phyloP scores from a whole-genome alignment of 2,329 filamentous ascomycete species.

The Ceratocystis eucalypticola region DNA sequence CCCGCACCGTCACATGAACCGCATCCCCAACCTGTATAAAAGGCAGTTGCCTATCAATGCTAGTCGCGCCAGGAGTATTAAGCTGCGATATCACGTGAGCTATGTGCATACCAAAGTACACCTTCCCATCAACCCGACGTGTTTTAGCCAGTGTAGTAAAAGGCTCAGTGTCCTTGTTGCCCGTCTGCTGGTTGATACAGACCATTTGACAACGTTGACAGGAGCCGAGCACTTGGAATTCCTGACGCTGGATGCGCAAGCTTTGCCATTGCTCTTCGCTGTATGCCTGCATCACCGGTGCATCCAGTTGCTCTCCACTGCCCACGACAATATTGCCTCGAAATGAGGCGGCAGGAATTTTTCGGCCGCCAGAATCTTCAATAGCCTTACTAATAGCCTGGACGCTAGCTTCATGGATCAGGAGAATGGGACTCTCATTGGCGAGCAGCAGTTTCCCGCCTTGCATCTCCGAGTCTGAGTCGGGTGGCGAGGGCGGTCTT shows the following conservation, averaged over 20 bases:
- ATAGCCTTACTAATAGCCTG: conserved; percentile 45
- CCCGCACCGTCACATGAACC: conserved; percentile 3
- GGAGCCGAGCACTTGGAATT: conserved; percentile 61
- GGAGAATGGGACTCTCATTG: conserved; percentile 87
- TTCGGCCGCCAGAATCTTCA: background rate
- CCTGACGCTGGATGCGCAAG: conserved; percentile 50
- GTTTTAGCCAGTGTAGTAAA: conserved; percentile 82
- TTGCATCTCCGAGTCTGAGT: conserved; percentile 40
- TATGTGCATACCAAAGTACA: conserved; percentile 82
- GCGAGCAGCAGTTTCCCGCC: conserved; percentile 56
- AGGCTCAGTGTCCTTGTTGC: conserved; percentile 65
- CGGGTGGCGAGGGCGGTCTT: conserved; percentile 38
- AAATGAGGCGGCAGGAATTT: conserved; percentile 60
- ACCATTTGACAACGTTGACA: conserved; percentile 94
- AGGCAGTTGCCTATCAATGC: background rate
- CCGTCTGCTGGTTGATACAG: conserved; percentile 77
- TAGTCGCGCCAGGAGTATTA: background rate
- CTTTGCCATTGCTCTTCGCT: conserved; percentile 66
- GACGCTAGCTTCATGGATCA: conserved; percentile 68
- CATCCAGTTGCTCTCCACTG: conserved; percentile 26
- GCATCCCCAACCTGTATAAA: conserved; percentile 11
- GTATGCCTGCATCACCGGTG: conserved; percentile 43
- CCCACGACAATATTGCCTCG: conserved; percentile 75
- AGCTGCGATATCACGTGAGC: conserved; percentile 29
- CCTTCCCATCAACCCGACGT: conserved; percentile 65